Evolutionary conservation across 2,329 filamentous ascomycete species (phyloP).

Genomic region (Penicillium sp.): DNA sequence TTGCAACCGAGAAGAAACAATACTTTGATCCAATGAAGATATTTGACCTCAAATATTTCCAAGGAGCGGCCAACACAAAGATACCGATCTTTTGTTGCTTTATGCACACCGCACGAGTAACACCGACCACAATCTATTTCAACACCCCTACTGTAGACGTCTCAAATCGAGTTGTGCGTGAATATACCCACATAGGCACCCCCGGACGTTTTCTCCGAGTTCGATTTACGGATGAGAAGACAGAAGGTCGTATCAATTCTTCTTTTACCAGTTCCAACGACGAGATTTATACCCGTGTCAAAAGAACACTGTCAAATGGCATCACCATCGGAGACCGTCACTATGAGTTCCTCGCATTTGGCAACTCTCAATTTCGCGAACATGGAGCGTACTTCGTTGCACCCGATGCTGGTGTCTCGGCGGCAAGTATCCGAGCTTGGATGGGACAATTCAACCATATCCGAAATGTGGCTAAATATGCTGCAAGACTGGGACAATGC

Average conservation of each 20-base stretch:
- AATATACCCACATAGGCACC: conserved; percentile 62
- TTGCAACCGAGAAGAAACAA: conserved; percentile 62
- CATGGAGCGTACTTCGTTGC: conserved; percentile 93
- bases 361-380: conserved; percentile 92
- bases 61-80: conserved; percentile 50
- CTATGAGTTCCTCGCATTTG: conserved; percentile 90
- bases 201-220: conserved; percentile 83
- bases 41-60: conserved; percentile 55
- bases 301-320: conserved; percentile 69
- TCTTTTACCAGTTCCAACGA: conserved; percentile 59
- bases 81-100: conserved; percentile 72
- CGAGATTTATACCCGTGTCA: conserved; percentile 71
- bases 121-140: conserved; percentile 78
- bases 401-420: conserved; percentile 63
- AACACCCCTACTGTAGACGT: conserved; percentile 77
- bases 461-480: conserved; percentile 80
- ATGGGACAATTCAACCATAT: conserved; percentile 87
- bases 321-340: conserved; percentile 77
- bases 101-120: conserved; percentile 74
- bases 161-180: conserved; percentile 81
- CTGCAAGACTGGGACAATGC: conserved; percentile 86
- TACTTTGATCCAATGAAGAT: conserved; percentile 71
- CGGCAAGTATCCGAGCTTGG: conserved; percentile 74
- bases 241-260: conserved; percentile 60
- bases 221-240: conserved; percentile 81